Evolutionary conservation across 1,139 yeast species (phyloP).

Genomic region (Arxiozyma slooffiae): DNA sequence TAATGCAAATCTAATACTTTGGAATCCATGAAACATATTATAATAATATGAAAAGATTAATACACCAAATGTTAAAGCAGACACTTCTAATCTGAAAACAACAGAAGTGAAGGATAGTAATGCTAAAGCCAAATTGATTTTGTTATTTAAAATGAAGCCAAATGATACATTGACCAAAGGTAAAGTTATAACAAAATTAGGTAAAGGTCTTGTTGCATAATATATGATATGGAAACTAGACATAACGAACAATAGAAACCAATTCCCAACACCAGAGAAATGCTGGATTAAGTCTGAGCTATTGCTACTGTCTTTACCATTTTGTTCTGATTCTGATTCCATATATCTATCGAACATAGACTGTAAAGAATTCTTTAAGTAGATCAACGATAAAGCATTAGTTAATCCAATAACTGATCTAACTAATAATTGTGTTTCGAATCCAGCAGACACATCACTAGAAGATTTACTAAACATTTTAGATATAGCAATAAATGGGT

Average conservation of each 20-base stretch:
- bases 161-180: conserved; percentile 59
- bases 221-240: conserved; percentile 73
- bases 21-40: conserved; percentile 37
- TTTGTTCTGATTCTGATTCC: conserved; percentile 12
- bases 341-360: conserved; percentile 11
- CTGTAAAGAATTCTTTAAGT: conserved; percentile 29
- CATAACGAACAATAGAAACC: conserved; percentile 50
- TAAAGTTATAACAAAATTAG: conserved; percentile 67
- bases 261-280: conserved; percentile 34
- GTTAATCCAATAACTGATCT: conserved; percentile 47
- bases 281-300: conserved; percentile 3
- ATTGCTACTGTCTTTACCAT: not conserved
- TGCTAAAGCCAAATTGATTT: conserved; percentile 42
- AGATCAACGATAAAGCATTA: conserved; percentile 35
- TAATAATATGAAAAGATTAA: conserved; percentile 35
- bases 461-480: conserved; percentile 4
- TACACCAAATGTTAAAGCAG: conserved; percentile 47
- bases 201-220: conserved; percentile 73
- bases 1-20: conserved; percentile 35
- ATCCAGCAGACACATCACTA: conserved; percentile 27
- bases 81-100: conserved; percentile 66
- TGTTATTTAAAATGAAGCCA: conserved; percentile 43
- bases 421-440: conserved; percentile 40
- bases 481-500: conserved; percentile 29
- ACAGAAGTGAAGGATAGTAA: conserved; percentile 56